Percentiles rank a stretch among this genome's conserved stretches.
phyloP scores from a whole-genome alignment of 208 protist genomes.

The Leishmania braziliensis region DNA sequence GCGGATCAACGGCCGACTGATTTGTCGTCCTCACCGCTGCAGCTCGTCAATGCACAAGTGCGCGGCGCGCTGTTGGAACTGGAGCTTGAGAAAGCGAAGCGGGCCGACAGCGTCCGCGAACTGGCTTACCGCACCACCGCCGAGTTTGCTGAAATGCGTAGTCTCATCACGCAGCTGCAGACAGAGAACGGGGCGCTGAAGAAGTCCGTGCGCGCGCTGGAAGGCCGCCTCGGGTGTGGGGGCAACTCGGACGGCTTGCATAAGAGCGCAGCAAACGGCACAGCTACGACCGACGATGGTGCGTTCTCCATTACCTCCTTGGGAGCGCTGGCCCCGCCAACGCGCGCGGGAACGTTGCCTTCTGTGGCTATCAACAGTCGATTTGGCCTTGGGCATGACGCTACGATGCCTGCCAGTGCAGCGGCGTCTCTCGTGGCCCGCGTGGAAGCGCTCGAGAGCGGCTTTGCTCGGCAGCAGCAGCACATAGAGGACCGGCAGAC shows the following conservation, averaged over 20 bases:
- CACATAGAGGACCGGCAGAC: conserved; percentile 51
- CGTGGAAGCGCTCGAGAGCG: conserved; percentile 59
- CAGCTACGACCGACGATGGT: background rate
- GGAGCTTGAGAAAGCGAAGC: conserved; percentile 73
- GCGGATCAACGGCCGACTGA: background rate
- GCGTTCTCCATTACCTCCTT: background rate
- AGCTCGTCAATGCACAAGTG: conserved; percentile 53
- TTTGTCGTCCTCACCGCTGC: conserved; percentile 21
- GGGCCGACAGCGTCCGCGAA: conserved; percentile 57
- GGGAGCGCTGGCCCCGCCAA: background rate
- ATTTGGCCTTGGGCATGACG: background rate
- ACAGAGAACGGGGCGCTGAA: conserved; percentile 62
- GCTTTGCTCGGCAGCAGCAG: conserved; percentile 48
- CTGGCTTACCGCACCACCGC: conserved; percentile 39
- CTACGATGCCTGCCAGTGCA: background rate
- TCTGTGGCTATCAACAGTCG: conserved; percentile 22
- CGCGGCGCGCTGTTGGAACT: conserved; percentile 62
- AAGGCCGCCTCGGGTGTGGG: conserved; percentile 40
- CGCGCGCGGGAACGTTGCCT: background rate
- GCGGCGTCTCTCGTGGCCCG: conserved; percentile 28
- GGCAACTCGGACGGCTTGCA: background rate
- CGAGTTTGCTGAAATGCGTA: conserved; percentile 57
- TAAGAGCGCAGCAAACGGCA: background rate
- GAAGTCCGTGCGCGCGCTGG: conserved; percentile 54
- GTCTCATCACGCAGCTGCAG: conserved; percentile 56